Conservation (phyloP, 2,329 filamentous ascomycete species). For the Colletotrichum agaves region DNA sequence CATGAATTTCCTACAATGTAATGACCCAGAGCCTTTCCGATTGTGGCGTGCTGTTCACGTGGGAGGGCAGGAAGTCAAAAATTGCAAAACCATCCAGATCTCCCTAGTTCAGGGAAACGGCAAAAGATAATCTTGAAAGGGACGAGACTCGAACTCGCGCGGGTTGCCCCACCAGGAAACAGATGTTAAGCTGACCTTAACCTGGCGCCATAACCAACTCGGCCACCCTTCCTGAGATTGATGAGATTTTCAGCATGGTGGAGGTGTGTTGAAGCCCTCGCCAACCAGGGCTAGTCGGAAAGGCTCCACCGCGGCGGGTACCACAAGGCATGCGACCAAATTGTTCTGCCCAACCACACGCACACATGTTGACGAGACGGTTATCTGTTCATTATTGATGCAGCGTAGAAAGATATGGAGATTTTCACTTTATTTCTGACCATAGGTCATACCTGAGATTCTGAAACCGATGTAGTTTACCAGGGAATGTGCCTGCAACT, state of each 20-base stretch:
- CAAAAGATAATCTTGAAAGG: slow-evolving; percentile 18
- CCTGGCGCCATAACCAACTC: slow-evolving; percentile 39
- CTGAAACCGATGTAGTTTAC: too few relatives aligned
- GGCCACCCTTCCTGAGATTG: slow-evolving; percentile 34
- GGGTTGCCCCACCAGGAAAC: slow-evolving; percentile 38
- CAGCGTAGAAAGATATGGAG: too few relatives aligned
- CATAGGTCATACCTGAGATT: too few relatives aligned
- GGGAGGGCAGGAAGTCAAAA: not conserved
- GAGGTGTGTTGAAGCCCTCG: not conserved
- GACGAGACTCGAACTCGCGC: slow-evolving; percentile 39
- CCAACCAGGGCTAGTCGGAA: not conserved
- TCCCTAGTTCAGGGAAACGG: not conserved
- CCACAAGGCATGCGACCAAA: too few relatives aligned
- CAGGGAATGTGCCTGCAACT: too few relatives aligned
- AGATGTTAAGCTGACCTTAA: slow-evolving; percentile 39
- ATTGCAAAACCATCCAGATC: not conserved
- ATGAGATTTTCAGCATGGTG: rapidly evolving
- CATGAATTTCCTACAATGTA: not conserved
- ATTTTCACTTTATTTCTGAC: too few relatives aligned
- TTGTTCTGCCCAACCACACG: too few relatives aligned
- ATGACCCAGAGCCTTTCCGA: not conserved
- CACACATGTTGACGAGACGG: too few relatives aligned
- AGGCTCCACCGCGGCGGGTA: not conserved
- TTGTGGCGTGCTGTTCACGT: too few relatives aligned
- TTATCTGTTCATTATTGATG: too few relatives aligned